These are phyloP conservation scores for Aspergillus novoparasiticus DNA, from an alignment of 2,329 filamentous ascomycete genomes.

Conservation along the genomic window DNA sequence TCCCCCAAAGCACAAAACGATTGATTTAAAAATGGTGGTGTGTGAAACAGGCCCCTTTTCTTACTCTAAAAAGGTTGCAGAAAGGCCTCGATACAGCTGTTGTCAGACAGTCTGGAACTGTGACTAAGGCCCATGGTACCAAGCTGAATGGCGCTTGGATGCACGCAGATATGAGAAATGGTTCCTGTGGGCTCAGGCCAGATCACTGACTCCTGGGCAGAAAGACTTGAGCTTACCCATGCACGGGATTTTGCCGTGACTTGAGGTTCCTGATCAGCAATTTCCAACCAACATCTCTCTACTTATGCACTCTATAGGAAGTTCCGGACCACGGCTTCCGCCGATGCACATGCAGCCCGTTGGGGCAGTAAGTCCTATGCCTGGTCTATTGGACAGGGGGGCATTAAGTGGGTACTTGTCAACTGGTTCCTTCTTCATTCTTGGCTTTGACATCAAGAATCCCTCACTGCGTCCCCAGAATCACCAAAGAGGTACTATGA, in stretches of 20 bases:
- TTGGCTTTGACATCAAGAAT: background rate
- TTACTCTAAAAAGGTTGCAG: background rate
- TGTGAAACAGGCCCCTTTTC: conserved; percentile 1
- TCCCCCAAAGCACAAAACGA: background rate
- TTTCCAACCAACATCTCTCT: background rate
- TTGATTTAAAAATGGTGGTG: background rate
- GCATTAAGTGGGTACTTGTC: conserved; percentile 3
- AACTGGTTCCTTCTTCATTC: background rate
- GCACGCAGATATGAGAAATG: conserved; percentile 9
- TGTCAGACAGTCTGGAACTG: conserved; percentile 2
- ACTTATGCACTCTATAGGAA: background rate
- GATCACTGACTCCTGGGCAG: background rate
- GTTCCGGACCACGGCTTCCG: background rate
- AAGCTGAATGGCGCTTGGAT: conserved; percentile 8
- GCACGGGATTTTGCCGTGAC: background rate
- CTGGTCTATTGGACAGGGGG: background rate
- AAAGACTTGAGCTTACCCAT: background rate
- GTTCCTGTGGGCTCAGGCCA: background rate
- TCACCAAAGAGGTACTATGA: background rate
- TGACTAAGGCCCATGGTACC: background rate
- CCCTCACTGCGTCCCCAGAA: background rate
- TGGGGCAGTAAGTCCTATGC: background rate
- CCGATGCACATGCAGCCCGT: conserved; percentile 3
- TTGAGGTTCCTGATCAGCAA: background rate
- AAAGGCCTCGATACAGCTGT: background rate